Base-by-base conservation (phyloP, 768 basidiomycete genomes). In the Mycena filopes region DNA sequence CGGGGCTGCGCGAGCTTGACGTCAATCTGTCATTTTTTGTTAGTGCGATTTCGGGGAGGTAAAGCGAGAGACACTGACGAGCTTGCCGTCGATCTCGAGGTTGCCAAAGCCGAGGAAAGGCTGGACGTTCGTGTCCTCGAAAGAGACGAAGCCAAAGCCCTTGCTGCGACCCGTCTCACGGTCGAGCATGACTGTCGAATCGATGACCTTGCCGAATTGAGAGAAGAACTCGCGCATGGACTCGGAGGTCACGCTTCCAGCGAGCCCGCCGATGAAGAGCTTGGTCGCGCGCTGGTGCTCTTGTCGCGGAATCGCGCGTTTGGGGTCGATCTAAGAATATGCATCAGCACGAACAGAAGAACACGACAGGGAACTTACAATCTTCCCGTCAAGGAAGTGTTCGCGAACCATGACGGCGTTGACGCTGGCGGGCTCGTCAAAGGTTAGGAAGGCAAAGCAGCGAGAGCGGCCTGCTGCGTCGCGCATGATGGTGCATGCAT, bases 181-280 rank as follows among this genome's bases (percentile, higher is more conserved):
- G 79, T 99, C 98, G 70, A 98, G 85, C 98, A 99, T 99, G 70
- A 99, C 95, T 1, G 97, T 99, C 47, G 97, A 96, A 76, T 99
- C 97, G 72, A 98, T 92, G 68, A 99, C 96, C 70, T 90, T 91
- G 65, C 98, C 98, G 71, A 93, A 99, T 75, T 96, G 92, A 45
- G 90, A 89, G 79, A 99, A 97, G 81, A 93, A 98, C 56, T 89
- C 88, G 69, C 93, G 89, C 90, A 99, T 93, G 1, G 91, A 92
- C 72, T 98, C 96, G 23, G 94, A 94, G 6, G 96, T 98, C 36
- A 98, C 96, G 59, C 89, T 90, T 20, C 92, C 91, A 3, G 96
- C 92, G 1, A 99, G 85, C 23, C 96, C 95, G 46, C 98, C 97
- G 36, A 99, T 96, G 75, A 99, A 99, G 47, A 99, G 82, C 74